phyloP scores from a whole-genome alignment of 305 asterid genomes.

The Rubia tinctorum region DNA sequence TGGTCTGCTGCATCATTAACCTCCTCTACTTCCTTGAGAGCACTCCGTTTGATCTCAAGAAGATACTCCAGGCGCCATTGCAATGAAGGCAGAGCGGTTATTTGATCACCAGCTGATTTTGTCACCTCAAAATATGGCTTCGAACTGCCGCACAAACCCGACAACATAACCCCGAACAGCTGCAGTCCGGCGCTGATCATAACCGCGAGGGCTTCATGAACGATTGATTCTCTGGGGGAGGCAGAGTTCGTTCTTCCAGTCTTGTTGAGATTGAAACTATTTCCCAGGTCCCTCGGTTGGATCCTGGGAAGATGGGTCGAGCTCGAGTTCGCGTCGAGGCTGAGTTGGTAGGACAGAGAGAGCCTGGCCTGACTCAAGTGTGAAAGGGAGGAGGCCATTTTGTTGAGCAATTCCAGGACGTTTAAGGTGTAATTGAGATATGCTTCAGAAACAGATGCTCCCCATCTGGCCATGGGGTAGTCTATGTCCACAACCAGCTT shows the following conservation, averaged over 20 bases:
- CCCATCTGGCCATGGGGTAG: constrained; percentile 53
- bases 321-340: constrained; percentile 21
- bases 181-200: constrained; percentile 31
- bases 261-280: constrained; percentile 24
- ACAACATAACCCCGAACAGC: constrained; percentile 45
- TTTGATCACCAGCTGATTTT: constrained; percentile 18
- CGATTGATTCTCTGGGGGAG: constrained; percentile 34
- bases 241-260: constrained; percentile 16
- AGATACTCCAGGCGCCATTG: constrained; percentile 36
- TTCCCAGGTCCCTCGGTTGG: constrained; percentile 17
- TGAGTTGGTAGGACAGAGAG: constrained; percentile 34
- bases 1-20: constrained; percentile 35
- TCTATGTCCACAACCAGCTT: constrained; percentile 47
- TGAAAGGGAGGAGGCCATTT: constrained; percentile 44
- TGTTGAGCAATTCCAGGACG: constrained; percentile 43
- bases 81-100: constrained; percentile 16
- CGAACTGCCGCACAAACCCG: constrained; percentile 42
- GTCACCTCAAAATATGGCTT: constrained; percentile 36
- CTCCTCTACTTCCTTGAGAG: constrained; percentile 43
- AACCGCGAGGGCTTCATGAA: constrained; percentile 35
- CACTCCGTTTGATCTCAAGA: constrained; percentile 27
- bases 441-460: constrained; percentile 32
- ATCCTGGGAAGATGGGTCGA: constrained; percentile 25
- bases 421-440: constrained; percentile 44
- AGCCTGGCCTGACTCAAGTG: constrained; percentile 48